These are phyloP conservation scores for Wickerhamomyces chambardii DNA, from an alignment of 805 yeast genomes.

Conservation along the genomic window DNA sequence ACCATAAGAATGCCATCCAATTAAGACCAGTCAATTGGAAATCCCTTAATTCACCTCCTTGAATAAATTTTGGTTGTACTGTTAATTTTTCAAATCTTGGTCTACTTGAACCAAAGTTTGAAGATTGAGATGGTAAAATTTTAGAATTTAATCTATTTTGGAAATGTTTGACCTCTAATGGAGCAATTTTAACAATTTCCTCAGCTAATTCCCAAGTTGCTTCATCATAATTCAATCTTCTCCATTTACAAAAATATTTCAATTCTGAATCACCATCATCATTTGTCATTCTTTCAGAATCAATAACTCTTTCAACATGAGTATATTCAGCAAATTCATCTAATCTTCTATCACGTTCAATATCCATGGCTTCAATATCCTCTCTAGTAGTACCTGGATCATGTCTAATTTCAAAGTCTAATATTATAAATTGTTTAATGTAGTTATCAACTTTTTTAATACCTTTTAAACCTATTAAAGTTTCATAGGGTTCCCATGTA, in stretches of 20 bases:
- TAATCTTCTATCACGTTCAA: constrained; percentile 76
- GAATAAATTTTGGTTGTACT: constrained; percentile 82
- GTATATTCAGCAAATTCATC: constrained; percentile 82
- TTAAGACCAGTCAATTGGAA: constrained; percentile 96
- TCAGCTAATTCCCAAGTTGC: constrained; percentile 96
- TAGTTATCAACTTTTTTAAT: constrained; percentile 84
- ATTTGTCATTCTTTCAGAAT: constrained; percentile 59
- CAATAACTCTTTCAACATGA: constrained; percentile 83
- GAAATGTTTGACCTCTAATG: constrained; percentile 73
- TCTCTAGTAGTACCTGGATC: constrained; percentile 84
- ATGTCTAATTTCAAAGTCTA: constrained; percentile 65
- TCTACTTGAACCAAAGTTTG: constrained; percentile 63
- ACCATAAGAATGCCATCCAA: constrained; percentile 99
- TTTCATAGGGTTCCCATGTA: constrained; percentile 76
- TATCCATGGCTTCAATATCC: constrained; percentile 88
- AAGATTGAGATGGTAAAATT: constrained; percentile 74
- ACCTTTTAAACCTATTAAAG: constrained; percentile 49
- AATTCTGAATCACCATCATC: constrained; percentile 57
- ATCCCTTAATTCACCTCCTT: constrained; percentile 88
- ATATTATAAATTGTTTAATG: constrained; percentile 64
- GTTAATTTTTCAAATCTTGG: constrained; percentile 86
- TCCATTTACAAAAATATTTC: constrained; percentile 90
- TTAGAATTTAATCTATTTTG: constrained; percentile 78
- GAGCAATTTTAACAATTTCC: constrained; percentile 76
- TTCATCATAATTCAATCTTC: constrained; percentile 85